Conservation (phyloP, 2,329 filamentous ascomycete species). For the Trichoderma polysporum region DNA sequence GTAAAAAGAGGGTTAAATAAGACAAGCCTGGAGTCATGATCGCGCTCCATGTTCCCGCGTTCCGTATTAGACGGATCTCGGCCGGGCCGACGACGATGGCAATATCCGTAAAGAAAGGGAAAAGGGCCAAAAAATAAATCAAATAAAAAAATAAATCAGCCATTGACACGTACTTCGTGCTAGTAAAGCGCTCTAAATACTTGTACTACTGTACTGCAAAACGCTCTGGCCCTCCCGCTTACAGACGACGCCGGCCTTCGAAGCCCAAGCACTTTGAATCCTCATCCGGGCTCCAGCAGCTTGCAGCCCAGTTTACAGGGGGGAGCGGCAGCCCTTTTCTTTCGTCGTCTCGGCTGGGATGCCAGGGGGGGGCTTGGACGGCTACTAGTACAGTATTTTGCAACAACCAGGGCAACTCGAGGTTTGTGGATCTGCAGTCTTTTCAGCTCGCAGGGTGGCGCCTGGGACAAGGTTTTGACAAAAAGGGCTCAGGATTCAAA, state of each 20-base stretch:
- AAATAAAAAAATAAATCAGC: background rate
- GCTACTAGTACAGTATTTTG: background rate
- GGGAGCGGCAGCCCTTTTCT: background rate
- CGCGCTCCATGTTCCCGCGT: background rate
- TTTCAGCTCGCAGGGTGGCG: conserved; percentile 16
- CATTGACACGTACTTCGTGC: background rate
- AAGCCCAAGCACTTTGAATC: background rate
- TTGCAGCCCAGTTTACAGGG: conserved; percentile 11
- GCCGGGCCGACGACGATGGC: background rate
- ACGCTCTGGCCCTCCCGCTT: background rate
- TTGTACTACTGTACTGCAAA: background rate
- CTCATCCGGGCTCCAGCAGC: background rate
- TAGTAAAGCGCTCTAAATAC: background rate
- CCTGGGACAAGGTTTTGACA: background rate
- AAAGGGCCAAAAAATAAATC: too few species aligned
- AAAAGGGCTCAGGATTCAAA: background rate
- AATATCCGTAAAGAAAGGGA: background rate
- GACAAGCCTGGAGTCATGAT: too few species aligned
- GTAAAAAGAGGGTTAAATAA: too few species aligned
- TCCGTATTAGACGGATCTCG: conserved; percentile 3
- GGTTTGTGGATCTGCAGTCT: conserved; percentile 10
- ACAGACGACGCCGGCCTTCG: background rate
- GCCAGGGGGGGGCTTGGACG: conserved; percentile 1
- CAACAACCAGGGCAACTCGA: conserved; percentile 3
- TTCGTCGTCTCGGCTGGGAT: background rate